These are phyloP conservation scores for Aspergillus tubingensis DNA, from an alignment of 2,329 filamentous ascomycete species.

Conservation along the genomic window DNA sequence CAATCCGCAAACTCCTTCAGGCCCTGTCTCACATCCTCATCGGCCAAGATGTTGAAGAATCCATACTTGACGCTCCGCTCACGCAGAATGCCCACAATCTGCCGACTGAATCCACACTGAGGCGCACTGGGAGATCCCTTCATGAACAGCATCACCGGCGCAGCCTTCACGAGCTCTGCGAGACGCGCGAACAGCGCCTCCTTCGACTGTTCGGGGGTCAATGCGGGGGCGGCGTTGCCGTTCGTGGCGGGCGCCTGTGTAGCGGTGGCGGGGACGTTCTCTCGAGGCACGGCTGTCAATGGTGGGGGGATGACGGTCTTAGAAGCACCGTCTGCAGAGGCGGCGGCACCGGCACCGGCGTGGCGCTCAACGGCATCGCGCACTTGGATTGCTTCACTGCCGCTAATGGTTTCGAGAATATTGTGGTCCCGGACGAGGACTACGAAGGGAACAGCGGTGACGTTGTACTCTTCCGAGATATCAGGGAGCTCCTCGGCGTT, in stretches of 20 bases:
- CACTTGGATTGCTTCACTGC: slow-evolving; percentile 84
- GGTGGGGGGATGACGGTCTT: slow-evolving; percentile 42
- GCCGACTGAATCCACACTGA: slow-evolving; percentile 90
- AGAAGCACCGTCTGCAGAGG: slow-evolving; percentile 31
- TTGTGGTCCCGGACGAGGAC: slow-evolving; percentile 76
- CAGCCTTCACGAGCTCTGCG: slow-evolving; percentile 84
- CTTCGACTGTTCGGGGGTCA: slow-evolving; percentile 62
- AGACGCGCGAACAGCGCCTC: slow-evolving; percentile 84
- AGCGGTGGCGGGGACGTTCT: slow-evolving; percentile 33
- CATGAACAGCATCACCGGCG: slow-evolving; percentile 98
- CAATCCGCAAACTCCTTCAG: slow-evolving; percentile 98
- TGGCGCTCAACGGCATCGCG: slow-evolving; percentile 82
- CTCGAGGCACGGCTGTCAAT: slow-evolving; percentile 43
- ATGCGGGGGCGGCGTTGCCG: slow-evolving; percentile 24
- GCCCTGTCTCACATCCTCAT: slow-evolving; percentile 94
- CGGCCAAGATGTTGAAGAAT: slow-evolving; percentile 98
- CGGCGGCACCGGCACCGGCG: slow-evolving; percentile 52
- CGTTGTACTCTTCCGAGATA: slow-evolving; percentile 87
- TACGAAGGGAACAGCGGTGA: slow-evolving; percentile 90
- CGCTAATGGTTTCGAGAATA: slow-evolving; percentile 81
- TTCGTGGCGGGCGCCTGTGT: slow-evolving; percentile 32
- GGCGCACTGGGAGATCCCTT: slow-evolving; percentile 88
- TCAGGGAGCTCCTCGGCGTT: slow-evolving; percentile 95
- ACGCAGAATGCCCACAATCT: slow-evolving; percentile 81
- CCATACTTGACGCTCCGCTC: slow-evolving; percentile 94